These are phyloP conservation scores for Wickerhamomyces subpelliculosus DNA, from an alignment of 805 yeast species.

Conservation along the genomic window DNA sequence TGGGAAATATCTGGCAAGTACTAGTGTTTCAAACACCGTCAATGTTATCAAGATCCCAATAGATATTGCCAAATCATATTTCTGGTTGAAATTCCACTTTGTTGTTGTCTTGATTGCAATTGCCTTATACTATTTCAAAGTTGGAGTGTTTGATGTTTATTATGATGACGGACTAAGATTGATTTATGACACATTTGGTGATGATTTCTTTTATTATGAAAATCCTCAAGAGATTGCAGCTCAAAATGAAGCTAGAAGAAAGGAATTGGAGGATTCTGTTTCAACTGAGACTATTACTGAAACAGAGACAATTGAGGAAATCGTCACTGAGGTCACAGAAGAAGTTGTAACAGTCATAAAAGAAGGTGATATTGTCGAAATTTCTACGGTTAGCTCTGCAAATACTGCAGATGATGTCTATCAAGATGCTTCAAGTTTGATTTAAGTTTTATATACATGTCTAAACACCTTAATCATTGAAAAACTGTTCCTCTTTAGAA, in stretches of 20 bases:
- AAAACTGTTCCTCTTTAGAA: slow-evolving; percentile 19
- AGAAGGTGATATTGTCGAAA: slow-evolving; percentile 17
- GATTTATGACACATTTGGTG: no score
- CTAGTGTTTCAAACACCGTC: slow-evolving; percentile 71
- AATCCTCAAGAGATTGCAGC: no score
- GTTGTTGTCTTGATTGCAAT: slow-evolving; percentile 5
- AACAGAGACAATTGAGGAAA: slow-evolving; percentile 1
- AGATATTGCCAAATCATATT: slow-evolving; percentile 23
- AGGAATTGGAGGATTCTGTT: no score
- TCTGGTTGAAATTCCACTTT: slow-evolving; percentile 5
- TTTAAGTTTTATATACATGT: neutral
- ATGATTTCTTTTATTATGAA: no score
- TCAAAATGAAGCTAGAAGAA: no score
- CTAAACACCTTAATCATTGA: slow-evolving; percentile 13
- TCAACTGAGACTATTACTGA: neutral
- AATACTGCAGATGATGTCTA: neutral
- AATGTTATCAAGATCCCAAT: slow-evolving; percentile 55
- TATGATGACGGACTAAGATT: no score
- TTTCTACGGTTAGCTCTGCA: neutral
- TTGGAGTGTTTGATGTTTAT: no score
- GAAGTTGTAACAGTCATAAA: slow-evolving; percentile 11
- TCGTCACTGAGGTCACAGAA: slow-evolving; percentile 9
- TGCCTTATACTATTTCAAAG: slow-evolving; percentile 3
- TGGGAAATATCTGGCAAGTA: slow-evolving; percentile 61
- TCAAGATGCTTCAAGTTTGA: neutral